phyloP scores from a whole-genome alignment of 2,329 filamentous ascomycete species.

The Colletotrichum viniferum region DNA sequence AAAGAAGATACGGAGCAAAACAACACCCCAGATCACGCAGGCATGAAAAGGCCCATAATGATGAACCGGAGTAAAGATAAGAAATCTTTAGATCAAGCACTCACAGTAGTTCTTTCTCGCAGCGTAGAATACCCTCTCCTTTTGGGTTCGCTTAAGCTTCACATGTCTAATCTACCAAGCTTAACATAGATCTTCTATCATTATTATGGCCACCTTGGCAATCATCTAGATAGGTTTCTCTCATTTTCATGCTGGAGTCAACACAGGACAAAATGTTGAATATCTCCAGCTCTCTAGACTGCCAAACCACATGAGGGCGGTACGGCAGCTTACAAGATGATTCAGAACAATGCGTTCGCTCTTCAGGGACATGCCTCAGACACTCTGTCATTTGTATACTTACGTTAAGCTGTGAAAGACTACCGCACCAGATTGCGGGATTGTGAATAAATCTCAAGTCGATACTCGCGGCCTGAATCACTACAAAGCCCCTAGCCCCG shows the following conservation, averaged over 20 bases:
- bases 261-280: neutral
- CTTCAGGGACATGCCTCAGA: neutral
- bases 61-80: neutral
- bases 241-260: neutral
- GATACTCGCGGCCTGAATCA: neutral
- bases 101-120: neutral
- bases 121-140: neutral
- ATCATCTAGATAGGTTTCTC: neutral
- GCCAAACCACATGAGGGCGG: neutral
- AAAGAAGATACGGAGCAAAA: neutral
- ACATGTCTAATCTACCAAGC: neutral
- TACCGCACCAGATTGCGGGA: neutral
- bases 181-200: neutral
- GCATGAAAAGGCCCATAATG: neutral
- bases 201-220: neutral
- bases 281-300: neutral
- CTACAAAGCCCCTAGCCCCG: too few species aligned
- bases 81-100: neutral
- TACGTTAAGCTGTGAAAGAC: neutral
- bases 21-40: neutral
- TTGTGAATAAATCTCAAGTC: constrained; percentile 60
- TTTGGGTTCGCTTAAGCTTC: neutral
- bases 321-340: neutral
- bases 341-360: neutral
- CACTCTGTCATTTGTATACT: constrained; percentile 41